Base-by-base conservation (phyloP, 2,329 filamentous ascomycete genomes). In the Alternaria angustiovoidea region DNA sequence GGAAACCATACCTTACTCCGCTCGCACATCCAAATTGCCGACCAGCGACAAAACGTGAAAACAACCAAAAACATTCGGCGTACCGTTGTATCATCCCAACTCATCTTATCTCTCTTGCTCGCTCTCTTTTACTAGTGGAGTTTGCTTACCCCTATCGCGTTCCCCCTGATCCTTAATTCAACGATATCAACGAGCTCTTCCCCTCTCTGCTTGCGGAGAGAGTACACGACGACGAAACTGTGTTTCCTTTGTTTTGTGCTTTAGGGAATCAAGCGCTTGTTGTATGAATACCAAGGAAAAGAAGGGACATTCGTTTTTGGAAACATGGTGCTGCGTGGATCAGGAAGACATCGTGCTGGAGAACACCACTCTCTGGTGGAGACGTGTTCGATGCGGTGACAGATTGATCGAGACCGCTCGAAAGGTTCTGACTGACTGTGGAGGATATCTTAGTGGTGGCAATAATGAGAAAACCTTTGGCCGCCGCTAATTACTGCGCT, bases 141-240 rank as follows among this genome's bases (percentile, higher is more conserved):
- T 72, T 73, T 73, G 69, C 66, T 68, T 41, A 69, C 67, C 71
- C 71, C 66, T 64, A 58, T 70, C 68, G 55, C 65, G 66, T 65
- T 60, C 59, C 53, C 55, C 51, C 14, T 14, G 55, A 56, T 58
- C 52, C 54, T 56, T 65, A 56, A 48, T 60, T 60, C 57, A 57
- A 63, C 52, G 44, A 51, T 47, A 53, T 54, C 42, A 39, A 54
- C 54, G 64, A 61, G 62, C 55, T 62, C 62, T 54, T 22, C 43
- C 54, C 47, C 48, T 44, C 39, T 52, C 64, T 65, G 69, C 69
- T 64, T 65, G 67, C 67, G 46, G 64, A 68, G 70, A 71, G 72
- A 75, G 72, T 75, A 75, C 74, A 72, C 65, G 67, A 68, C 70
- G 62, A 69, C 60, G 71, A 75, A 73, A 72, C 72, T 71, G 71